A percentile compares a stretch with the other conserved stretches of the same genome.
These are phyloP conservation scores for Nepenthes gracilis DNA, from an alignment of 148 eudicot genomes.

Conservation along the genomic window DNA sequence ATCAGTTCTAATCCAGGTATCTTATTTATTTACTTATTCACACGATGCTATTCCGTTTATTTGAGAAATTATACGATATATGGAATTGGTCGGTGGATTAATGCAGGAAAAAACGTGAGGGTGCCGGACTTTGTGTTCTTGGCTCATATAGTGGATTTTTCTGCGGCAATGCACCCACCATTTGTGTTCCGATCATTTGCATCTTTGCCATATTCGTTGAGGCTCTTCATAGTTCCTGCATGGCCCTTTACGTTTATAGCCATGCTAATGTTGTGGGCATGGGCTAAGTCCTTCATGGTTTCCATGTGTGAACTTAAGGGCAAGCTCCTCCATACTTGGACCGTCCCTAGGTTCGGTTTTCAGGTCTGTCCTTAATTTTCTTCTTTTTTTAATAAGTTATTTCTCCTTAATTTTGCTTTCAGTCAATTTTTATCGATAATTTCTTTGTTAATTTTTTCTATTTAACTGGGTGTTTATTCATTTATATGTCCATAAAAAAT, in stretches of 20 bases:
- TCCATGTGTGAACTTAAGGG: conserved; percentile 37
- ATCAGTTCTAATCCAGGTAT: conserved; percentile 43
- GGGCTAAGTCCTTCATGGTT: conserved; percentile 33
- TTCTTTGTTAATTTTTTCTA: not conserved
- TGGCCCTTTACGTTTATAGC: conserved; percentile 27
- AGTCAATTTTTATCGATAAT: not conserved
- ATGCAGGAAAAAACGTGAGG: conserved; percentile 36
- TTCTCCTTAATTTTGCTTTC: not conserved
- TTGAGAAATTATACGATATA: no score
- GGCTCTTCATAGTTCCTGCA: conserved; percentile 21
- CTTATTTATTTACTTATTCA: not conserved
- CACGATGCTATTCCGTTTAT: not conserved
- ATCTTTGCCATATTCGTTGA: conserved; percentile 30
- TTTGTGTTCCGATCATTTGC: conserved; percentile 35
- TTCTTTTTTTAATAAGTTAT: no score
- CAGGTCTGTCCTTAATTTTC: conserved; percentile 26
- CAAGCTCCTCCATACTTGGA: conserved; percentile 56
- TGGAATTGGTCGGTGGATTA: no score
- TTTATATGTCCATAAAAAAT: not conserved
- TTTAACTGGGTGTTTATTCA: not conserved
- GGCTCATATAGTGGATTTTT: conserved; percentile 59
- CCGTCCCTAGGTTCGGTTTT: conserved; percentile 56
- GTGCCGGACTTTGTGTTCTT: conserved; percentile 76
- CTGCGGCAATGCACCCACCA: conserved; percentile 44
- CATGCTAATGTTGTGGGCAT: conserved; percentile 52